Evolutionary conservation across 83 land plant species (phyloP).

Genomic region (Picea abies): DNA sequence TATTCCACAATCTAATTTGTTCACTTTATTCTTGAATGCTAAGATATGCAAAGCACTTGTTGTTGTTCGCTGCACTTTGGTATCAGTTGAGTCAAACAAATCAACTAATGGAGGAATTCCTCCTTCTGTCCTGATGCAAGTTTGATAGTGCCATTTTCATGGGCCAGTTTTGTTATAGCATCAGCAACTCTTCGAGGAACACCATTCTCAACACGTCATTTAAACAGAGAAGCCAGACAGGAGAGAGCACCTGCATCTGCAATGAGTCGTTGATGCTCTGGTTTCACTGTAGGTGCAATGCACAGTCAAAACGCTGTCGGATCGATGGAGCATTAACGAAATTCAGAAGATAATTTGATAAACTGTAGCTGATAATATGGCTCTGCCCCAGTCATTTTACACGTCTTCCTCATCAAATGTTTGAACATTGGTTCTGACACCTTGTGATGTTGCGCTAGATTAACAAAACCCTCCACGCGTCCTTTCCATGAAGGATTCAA

Average conservation of each 20-base stretch:
- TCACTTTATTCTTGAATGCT: constrained; percentile 97
- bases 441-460: too few species aligned
- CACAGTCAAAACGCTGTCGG: too few species aligned
- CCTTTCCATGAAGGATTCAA: too few species aligned
- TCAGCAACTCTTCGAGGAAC: constrained; percentile 94
- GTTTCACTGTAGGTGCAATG: constrained; percentile 45
- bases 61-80: constrained; percentile 91
- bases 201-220: constrained; percentile 72
- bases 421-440: too few species aligned
- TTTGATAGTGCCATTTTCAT: too few species aligned
- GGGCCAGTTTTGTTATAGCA: constrained; percentile 97
- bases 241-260: constrained; percentile 96
- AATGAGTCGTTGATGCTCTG: constrained; percentile 93
- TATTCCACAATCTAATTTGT: constrained; percentile 97
- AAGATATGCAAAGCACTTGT: constrained; percentile 92
- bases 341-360: too few species aligned
- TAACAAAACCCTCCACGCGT: too few species aligned
- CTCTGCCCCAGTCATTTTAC: too few species aligned
- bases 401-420: too few species aligned
- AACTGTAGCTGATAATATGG: too few species aligned
- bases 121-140: constrained; percentile 86
- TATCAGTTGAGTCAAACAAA: constrained; percentile 71
- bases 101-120: constrained; percentile 97
- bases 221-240: constrained; percentile 72
- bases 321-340: too few species aligned